Conservation (phyloP, 2,329 filamentous ascomycete genomes). For the Paraphoma chrysanthemicola region DNA sequence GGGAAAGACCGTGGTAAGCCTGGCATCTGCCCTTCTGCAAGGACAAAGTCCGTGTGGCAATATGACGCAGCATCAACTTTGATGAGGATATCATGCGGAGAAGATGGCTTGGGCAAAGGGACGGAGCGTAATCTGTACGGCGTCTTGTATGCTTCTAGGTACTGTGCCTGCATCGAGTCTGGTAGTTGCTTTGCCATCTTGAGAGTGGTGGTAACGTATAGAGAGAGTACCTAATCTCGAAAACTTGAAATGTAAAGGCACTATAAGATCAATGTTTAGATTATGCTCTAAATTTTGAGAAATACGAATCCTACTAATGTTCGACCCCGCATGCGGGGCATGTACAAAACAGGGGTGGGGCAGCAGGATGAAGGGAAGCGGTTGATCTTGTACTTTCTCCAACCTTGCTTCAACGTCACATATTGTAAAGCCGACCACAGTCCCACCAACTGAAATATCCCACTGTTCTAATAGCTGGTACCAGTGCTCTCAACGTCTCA, state of each 20-base stretch:
- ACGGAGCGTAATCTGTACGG: constrained; percentile 49
- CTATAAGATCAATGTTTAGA: not conserved
- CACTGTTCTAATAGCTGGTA: too few species aligned
- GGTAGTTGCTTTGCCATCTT: constrained; percentile 27
- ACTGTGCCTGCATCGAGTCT: constrained; percentile 50
- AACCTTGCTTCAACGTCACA: not conserved
- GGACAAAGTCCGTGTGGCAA: constrained; percentile 54
- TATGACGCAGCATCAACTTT: constrained; percentile 57
- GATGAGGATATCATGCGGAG: constrained; percentile 53
- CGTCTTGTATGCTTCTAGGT: constrained; percentile 51
- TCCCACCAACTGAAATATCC: too few species aligned
- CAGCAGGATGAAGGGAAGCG: constrained; percentile 8
- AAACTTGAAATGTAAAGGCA: not conserved
- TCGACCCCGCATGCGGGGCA: constrained; percentile 39
- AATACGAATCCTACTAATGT: not conserved
- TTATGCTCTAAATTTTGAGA: not conserved
- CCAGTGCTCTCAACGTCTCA: not conserved
- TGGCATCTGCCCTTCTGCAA: constrained; percentile 45
- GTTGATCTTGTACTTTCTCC: constrained; percentile 4
- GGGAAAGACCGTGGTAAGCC: constrained; percentile 49
- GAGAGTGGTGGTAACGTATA: not conserved
- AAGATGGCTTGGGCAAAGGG: constrained; percentile 38
- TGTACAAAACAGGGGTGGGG: constrained; percentile 23
- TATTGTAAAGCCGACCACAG: too few species aligned
- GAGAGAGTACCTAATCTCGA: too few species aligned